These are phyloP conservation scores for Cynara cardunculus DNA, from an alignment of 129 eudicot species.

Conservation along the genomic window DNA sequence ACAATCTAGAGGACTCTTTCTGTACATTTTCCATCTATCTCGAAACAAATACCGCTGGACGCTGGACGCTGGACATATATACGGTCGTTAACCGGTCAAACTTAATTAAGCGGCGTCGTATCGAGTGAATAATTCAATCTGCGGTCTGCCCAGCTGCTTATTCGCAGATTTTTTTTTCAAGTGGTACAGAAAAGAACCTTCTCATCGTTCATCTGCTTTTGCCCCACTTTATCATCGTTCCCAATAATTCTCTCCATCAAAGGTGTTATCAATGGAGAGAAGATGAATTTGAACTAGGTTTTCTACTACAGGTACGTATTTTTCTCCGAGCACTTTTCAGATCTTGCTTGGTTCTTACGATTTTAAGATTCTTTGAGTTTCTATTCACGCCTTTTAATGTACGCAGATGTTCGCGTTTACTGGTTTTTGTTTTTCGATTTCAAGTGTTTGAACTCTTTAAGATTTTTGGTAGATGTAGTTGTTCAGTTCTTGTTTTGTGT, in stretches of 20 bases:
- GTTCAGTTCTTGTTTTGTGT: not conserved
- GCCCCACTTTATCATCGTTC: not conserved
- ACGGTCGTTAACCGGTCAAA: constrained; percentile 1
- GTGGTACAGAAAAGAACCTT: constrained; percentile 16
- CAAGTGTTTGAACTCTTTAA: not conserved
- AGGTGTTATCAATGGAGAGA: constrained; percentile 5
- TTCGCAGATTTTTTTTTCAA: not conserved
- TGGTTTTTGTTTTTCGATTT: constrained; percentile 1
- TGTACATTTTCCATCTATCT: not conserved
- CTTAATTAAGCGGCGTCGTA: constrained; percentile 5
- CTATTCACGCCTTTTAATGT: constrained; percentile 9
- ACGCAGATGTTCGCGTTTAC: constrained; percentile 8
- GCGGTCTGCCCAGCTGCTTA: not conserved
- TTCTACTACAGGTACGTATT: constrained; percentile 13
- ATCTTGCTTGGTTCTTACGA: constrained; percentile 22
- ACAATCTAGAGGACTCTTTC: constrained; percentile 11
- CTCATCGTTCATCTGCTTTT: constrained; percentile 5
- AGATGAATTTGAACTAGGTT: constrained; percentile 8
- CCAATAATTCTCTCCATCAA: not conserved
- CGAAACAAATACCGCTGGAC: not conserved
- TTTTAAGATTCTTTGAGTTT: constrained; percentile 22
- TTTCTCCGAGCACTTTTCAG: constrained; percentile 8
- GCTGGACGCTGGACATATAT: not conserved
- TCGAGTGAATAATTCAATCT: not conserved
- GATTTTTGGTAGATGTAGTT: constrained; percentile 9